phyloP scores from a whole-genome alignment of 116 monocot genomes.

The Dioscorea cayenensis region DNA sequence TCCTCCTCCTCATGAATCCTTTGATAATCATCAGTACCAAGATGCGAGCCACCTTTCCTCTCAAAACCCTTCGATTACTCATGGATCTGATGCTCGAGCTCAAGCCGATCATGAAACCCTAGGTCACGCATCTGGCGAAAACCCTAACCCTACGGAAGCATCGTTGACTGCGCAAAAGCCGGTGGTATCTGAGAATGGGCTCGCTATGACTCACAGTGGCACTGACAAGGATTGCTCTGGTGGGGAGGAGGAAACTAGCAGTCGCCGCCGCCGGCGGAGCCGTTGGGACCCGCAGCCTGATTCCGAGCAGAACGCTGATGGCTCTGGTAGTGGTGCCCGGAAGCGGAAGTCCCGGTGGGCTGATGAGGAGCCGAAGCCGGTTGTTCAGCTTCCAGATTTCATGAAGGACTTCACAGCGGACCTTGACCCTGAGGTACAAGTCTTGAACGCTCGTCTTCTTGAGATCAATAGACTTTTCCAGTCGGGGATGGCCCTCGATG shows the following conservation, averaged over 20 bases:
- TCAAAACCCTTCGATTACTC: not conserved
- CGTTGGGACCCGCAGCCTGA: conserved; percentile 72
- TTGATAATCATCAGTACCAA: not conserved
- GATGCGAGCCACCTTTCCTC: too few relatives aligned
- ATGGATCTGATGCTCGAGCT: not conserved
- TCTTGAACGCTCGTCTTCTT: conserved; percentile 55
- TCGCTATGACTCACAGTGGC: conserved; percentile 18
- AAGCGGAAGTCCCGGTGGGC: conserved; percentile 90
- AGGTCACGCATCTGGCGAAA: not conserved
- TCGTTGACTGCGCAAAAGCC: not conserved
- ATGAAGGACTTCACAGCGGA: conserved; percentile 88
- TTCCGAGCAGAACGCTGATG: conserved; percentile 22
- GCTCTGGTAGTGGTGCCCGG: conserved; percentile 16
- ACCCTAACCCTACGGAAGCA: not conserved
- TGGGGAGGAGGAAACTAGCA: conserved; percentile 53
- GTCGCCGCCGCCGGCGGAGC: conserved; percentile 64
- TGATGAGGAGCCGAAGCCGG: conserved; percentile 53
- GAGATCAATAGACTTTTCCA: conserved; percentile 67
- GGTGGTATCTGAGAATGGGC: conserved; percentile 24
- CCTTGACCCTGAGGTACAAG: conserved; percentile 83
- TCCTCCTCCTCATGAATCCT: conserved; percentile 16
- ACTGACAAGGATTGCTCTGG: conserved; percentile 38
- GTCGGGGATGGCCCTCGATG: conserved; percentile 62
- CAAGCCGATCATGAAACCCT: conserved; percentile 1
- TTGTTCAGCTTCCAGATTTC: conserved; percentile 75